Evolutionary conservation across 768 basidiomycete species (phyloP), one percentile per base, ranked within the genome.

Genomic region (Podaxis sp.): DNA sequence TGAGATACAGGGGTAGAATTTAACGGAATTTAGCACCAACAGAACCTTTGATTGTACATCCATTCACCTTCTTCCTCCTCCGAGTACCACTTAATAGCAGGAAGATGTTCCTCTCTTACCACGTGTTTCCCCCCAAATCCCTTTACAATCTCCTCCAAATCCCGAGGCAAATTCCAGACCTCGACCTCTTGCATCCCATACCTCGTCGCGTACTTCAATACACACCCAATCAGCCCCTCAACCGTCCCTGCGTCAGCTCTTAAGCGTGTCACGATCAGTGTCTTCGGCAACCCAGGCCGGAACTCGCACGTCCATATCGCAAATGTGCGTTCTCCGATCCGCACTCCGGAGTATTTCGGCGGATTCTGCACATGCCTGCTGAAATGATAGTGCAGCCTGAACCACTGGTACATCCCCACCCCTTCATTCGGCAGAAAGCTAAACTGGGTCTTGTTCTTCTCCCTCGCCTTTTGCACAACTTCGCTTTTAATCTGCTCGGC

Each of bases 21-120:
- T 21, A 1, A 21, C 21, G 21, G 21, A 21, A 21, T 21, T 2
- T 55, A 69, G 57, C 70, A 71, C 70, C 70, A 71, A 52, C 65
- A 66, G 59, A 68, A 68, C 40, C 66, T 69, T 59, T 71, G 70
- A 58, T 71, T 71, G 27, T 63, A 57, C 18, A 65, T 35, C 71
- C 70, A 73, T 25, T 61, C 54, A 1, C 67, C 63, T 7, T 61
- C 51, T 28, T 50, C 60, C 0, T 50, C 60, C 0, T 38, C 16
- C 16, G 76, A 76, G 67, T 83, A 83, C 77, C 79, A 80, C 55
- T 76, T 78, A 32, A 80, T 65, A 0, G 74, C 64, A 4, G 78
- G 67, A 25, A 82, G 57, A 63, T 79, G 74, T 25, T 78, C 76
- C 13, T 70, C 66, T 51, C 79, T 67, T 23, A 65, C 57, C 18